Evolutionary conservation across 768 basidiomycete genomes (phyloP).

Genomic region (Gloeopeniophorella convolvens): DNA sequence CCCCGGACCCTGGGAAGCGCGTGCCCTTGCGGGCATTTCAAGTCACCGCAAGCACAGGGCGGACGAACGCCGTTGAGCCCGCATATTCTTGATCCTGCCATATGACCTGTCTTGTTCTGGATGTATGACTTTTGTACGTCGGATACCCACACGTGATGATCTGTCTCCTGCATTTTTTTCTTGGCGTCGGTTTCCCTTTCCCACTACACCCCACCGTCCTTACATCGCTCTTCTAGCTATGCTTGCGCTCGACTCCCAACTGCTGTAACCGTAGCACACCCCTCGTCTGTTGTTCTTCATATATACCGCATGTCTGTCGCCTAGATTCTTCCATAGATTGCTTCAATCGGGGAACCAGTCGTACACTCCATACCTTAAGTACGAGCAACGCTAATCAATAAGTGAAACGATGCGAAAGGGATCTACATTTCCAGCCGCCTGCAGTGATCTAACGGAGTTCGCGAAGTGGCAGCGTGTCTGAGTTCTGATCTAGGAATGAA

Average conservation of each 20-base stretch:
- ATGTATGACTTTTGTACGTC: constrained; percentile 10
- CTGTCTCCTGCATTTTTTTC: background rate
- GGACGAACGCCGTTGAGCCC: constrained; percentile 33
- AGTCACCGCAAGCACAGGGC: constrained; percentile 31
- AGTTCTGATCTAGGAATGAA: too few relatives aligned
- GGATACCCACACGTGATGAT: constrained; percentile 14
- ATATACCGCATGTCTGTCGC: constrained; percentile 8
- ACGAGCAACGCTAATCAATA: constrained; percentile 4
- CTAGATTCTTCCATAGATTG: constrained; percentile 7
- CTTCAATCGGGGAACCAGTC: too few relatives aligned
- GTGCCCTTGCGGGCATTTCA: constrained; percentile 35
- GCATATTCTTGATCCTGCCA: constrained; percentile 2
- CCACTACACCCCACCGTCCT: constrained; percentile 4
- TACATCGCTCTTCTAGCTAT: background rate
- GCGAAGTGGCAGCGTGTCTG: too few relatives aligned
- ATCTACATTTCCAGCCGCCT: too few relatives aligned
- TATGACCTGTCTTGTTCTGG: background rate
- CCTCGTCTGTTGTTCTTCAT: constrained; percentile 13
- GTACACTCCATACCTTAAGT: constrained; percentile 1
- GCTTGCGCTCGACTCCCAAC: background rate
- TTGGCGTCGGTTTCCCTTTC: background rate
- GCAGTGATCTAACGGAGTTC: too few relatives aligned
- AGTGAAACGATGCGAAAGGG: too few relatives aligned
- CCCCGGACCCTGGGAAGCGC: constrained; percentile 55
- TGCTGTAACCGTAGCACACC: constrained; percentile 16